Evolutionary conservation across 164 flowering plant genomes (phyloP).

Genomic region (Dillenia suffruticosa): DNA sequence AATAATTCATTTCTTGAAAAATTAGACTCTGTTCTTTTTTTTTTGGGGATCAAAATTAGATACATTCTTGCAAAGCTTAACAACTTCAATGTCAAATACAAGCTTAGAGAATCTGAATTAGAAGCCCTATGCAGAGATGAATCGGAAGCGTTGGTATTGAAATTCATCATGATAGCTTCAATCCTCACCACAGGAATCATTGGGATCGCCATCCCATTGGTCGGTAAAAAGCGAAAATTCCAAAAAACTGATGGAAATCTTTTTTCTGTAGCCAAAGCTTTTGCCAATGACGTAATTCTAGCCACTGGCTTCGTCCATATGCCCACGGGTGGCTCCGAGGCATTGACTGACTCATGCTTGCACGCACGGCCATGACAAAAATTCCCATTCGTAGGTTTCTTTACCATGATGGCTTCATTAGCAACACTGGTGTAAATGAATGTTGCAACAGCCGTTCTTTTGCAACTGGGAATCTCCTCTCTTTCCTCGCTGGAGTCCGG

Average conservation of each 20-base stretch:
- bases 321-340: constrained; percentile 61
- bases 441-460: no score
- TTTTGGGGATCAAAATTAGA: constrained; percentile 7
- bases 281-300: constrained; percentile 92
- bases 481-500: no score
- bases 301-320: constrained; percentile 97
- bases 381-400: no score
- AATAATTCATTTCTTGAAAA: background rate
- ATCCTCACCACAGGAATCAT: constrained; percentile 61
- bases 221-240: constrained; percentile 59
- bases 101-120: constrained; percentile 18
- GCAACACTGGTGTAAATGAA: no score
- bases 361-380: constrained; percentile 66
- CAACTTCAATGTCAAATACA: constrained; percentile 36
- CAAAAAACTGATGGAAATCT: constrained; percentile 63
- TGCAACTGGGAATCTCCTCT: no score
- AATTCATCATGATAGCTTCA: constrained; percentile 58
- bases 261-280: constrained; percentile 80
- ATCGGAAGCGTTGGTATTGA: constrained; percentile 46
- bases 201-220: constrained; percentile 72
- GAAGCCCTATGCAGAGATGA: constrained; percentile 55
- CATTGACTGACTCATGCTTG: constrained; percentile 61
- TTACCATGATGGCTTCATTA: no score
- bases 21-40: background rate
- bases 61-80: constrained; percentile 20